Evolutionary conservation across 768 basidiomycete genomes (phyloP).

Genomic region (Termitomyces sp.): DNA sequence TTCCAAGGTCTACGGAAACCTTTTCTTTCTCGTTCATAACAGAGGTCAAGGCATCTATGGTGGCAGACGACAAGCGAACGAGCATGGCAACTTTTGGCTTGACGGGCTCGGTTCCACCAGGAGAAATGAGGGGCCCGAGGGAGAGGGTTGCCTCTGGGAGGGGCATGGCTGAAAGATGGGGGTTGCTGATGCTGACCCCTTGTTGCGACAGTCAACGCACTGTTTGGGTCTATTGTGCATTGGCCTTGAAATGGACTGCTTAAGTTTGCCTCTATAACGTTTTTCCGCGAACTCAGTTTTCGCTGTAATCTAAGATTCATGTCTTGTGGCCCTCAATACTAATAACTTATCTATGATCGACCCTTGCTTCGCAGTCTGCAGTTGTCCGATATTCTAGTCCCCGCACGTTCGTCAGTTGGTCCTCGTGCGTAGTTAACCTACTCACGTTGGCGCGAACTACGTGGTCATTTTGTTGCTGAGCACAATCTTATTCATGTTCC

Average conservation of each 20-base stretch:
- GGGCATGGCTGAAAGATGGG: constrained; percentile 46
- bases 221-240: constrained; percentile 14
- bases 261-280: neutral
- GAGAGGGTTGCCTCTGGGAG: constrained; percentile 56
- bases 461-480: neutral
- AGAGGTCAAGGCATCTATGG: constrained; percentile 60
- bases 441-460: constrained; percentile 1
- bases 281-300: neutral
- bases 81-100: constrained; percentile 72
- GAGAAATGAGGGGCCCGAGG: constrained; percentile 52
- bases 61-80: constrained; percentile 69
- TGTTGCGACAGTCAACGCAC: neutral
- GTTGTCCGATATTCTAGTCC: neutral
- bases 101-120: constrained; percentile 50
- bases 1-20: constrained; percentile 60
- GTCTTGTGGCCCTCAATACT: neutral
- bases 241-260: neutral
- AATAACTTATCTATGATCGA: neutral
- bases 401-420: constrained; percentile 13
- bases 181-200: neutral
- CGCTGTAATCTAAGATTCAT: neutral
- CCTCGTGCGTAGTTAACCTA: constrained; percentile 7
- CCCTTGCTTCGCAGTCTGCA: neutral
- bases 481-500: constrained; percentile 2
- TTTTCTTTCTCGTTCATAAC: constrained; percentile 29